phyloP scores from a whole-genome alignment of 225 moss, liverwort and hornwort species.

The Marchantia paleacea region DNA sequence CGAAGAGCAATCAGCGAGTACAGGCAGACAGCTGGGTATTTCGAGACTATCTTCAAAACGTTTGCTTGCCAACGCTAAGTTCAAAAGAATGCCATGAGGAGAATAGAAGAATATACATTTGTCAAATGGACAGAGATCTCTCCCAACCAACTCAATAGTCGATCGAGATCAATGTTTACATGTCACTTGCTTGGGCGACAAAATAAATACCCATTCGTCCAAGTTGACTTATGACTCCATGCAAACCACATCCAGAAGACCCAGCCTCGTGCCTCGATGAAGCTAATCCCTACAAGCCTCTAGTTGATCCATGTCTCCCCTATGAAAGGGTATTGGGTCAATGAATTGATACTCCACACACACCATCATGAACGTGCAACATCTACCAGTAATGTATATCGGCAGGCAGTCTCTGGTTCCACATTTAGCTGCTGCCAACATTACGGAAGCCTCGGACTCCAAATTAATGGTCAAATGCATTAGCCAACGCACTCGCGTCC shows the following conservation, averaged over 20 bases:
- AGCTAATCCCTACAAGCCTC: conserved; percentile 3
- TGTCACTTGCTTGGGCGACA: conserved; percentile 18
- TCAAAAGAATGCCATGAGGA: no score
- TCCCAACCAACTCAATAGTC: not conserved
- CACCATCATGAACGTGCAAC: conserved; percentile 17
- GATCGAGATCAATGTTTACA: conserved; percentile 15
- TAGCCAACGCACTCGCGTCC: not conserved
- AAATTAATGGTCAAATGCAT: conserved; percentile 9
- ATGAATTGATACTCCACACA: conserved; percentile 30
- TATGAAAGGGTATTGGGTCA: conserved; percentile 17
- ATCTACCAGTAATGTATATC: conserved; percentile 23
- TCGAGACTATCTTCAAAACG: no score
- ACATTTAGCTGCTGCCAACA: conserved; percentile 8
- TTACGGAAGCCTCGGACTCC: conserved; percentile 9
- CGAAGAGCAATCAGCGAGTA: no score
- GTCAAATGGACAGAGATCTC: conserved; percentile 8
- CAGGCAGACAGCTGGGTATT: no score
- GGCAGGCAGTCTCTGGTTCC: conserved; percentile 10
- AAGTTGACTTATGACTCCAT: conserved; percentile 5
- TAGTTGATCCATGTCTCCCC: conserved; percentile 5
- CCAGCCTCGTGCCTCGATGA: conserved; percentile 2
- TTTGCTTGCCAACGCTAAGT: no score
- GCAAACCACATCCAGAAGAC: conserved; percentile 20
- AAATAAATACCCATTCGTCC: conserved; percentile 10
- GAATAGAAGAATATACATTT: conserved; percentile 14